phyloP scores from a whole-genome alignment of 345 rosid species.

The Abelmoschus esculentus region DNA sequence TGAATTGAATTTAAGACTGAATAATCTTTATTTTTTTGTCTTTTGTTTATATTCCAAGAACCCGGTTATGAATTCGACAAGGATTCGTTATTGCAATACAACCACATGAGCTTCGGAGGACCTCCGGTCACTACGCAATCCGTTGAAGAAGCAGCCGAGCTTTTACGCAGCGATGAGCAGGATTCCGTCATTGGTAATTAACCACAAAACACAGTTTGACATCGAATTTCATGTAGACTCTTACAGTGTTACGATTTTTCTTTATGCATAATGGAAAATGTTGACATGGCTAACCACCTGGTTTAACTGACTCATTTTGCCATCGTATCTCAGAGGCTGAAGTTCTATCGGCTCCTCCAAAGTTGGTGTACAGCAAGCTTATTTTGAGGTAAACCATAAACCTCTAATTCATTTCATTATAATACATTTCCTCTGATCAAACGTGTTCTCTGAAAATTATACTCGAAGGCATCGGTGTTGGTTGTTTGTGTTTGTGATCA shows the following conservation, averaged over 20 bases:
- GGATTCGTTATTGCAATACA: slow-evolving; percentile 57
- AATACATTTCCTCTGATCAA: background rate
- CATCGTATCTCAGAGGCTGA: slow-evolving; percentile 64
- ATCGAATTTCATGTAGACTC: background rate
- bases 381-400: slow-evolving; percentile 72
- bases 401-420: background rate
- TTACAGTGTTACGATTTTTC: background rate
- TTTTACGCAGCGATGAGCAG: slow-evolving; percentile 45
- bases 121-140: slow-evolving; percentile 73
- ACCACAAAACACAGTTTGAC: background rate
- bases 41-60: background rate
- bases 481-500: background rate
- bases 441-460: background rate
- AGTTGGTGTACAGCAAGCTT: slow-evolving; percentile 90
- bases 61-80: slow-evolving; percentile 68
- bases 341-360: slow-evolving; percentile 97
- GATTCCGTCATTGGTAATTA: slow-evolving; percentile 70
- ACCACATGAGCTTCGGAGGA: slow-evolving; percentile 96
- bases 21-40: background rate
- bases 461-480: background rate
- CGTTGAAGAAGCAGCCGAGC: slow-evolving; percentile 75
- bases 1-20: background rate
- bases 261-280: background rate
- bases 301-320: background rate
- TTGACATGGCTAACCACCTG: background rate